These are phyloP conservation scores for Candida sanyiensis DNA, from an alignment of 805 yeast genomes.

Conservation along the genomic window DNA sequence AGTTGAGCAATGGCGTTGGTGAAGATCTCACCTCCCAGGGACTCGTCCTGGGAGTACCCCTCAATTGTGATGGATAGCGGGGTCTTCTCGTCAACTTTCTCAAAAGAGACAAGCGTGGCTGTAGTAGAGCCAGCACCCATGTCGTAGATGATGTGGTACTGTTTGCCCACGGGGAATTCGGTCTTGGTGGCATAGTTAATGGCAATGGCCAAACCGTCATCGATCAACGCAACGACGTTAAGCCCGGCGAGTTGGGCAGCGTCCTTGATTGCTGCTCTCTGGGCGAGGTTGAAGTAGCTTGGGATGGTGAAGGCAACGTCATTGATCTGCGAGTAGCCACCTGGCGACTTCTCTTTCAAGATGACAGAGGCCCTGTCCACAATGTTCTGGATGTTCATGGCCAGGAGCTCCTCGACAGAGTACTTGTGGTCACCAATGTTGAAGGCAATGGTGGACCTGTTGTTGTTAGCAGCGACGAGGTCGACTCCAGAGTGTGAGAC, in stretches of 20 bases:
- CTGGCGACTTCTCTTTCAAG: conserved; percentile 48
- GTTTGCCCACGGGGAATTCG: conserved; percentile 39
- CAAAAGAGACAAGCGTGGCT: conserved; percentile 74
- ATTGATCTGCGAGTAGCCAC: conserved; percentile 44
- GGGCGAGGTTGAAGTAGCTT: conserved; percentile 54
- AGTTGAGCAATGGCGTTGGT: conserved; percentile 61
- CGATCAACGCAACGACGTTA: conserved; percentile 61
- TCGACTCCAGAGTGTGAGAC: conserved; percentile 57
- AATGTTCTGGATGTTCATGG: conserved; percentile 72
- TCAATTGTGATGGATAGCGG: conserved; percentile 52
- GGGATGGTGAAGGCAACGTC: conserved; percentile 79
- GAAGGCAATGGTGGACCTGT: conserved; percentile 54
- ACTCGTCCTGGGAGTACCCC: conserved; percentile 63
- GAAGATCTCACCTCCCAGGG: conserved; percentile 70
- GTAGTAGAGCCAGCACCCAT: conserved; percentile 90
- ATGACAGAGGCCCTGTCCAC: conserved; percentile 56
- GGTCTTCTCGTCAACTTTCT: conserved; percentile 38
- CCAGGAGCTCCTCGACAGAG: conserved; percentile 73
- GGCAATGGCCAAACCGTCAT: conserved; percentile 92
- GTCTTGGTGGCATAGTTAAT: conserved; percentile 66
- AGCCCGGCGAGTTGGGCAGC: conserved; percentile 67
- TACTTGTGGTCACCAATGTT: conserved; percentile 41
- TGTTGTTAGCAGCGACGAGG: conserved; percentile 34
- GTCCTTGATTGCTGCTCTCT: conserved; percentile 67
- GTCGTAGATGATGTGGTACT: conserved; percentile 73